Evolutionary conservation across 208 protist species (phyloP).

Genomic region (Crithidia thermophila): DNA sequence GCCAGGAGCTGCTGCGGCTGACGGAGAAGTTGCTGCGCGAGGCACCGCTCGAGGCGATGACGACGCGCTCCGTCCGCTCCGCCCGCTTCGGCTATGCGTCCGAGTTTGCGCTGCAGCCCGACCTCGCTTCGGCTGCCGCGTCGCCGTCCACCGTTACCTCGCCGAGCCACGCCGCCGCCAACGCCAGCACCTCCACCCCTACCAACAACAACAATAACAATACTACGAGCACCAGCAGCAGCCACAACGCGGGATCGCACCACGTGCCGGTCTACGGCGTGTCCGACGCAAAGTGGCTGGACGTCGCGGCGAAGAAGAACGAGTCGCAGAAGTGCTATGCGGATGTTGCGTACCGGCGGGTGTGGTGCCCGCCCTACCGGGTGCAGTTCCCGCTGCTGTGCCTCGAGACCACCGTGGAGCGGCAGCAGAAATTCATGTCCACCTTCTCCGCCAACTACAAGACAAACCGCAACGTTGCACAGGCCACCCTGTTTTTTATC

Average conservation of each 20-base stretch:
- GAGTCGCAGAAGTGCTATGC: conserved; percentile 24
- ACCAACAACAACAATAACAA: neutral
- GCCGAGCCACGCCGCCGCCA: neutral
- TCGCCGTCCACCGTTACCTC: neutral
- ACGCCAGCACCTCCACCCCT: too few species aligned
- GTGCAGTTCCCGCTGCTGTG: conserved; percentile 78
- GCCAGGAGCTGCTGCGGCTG: conserved; percentile 33
- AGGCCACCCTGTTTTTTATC: conserved; percentile 76
- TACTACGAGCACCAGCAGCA: neutral
- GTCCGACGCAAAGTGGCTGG: conserved; percentile 17
- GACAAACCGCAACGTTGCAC: conserved; percentile 59
- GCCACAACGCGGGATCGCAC: too few species aligned
- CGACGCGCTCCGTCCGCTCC: neutral
- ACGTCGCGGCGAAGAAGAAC: conserved; percentile 30
- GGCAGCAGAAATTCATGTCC: conserved; percentile 67
- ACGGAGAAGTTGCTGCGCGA: conserved; percentile 24
- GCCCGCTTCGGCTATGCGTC: conserved; percentile 31
- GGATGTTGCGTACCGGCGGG: conserved; percentile 32
- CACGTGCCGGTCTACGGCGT: conserved; percentile 15
- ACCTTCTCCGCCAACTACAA: conserved; percentile 78
- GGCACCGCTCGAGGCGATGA: conserved; percentile 26
- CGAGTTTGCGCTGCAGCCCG: conserved; percentile 27
- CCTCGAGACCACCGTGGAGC: conserved; percentile 58
- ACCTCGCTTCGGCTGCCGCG: conserved; percentile 11
- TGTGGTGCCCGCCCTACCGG: conserved; percentile 54